A percentile compares a stretch with the other conserved stretches of the same genome.
phyloP scores from a whole-genome alignment of 2,329 filamentous ascomycete species.

The Chaetomium olivaceum region DNA sequence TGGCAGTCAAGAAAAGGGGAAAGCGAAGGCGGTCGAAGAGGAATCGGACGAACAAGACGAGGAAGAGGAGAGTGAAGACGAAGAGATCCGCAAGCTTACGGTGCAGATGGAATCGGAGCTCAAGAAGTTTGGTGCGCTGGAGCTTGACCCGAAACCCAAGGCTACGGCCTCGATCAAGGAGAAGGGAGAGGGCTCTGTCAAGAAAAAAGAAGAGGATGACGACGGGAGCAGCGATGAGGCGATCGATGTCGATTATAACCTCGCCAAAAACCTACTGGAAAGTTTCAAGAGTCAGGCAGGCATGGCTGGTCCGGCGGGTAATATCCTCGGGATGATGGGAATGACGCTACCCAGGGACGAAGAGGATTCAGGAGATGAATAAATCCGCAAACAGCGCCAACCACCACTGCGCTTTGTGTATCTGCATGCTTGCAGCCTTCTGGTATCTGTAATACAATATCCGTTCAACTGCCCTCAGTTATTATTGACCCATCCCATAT shows the following conservation, averaged over 20 bases:
- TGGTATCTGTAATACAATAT: neutral
- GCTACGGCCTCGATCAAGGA: conserved; percentile 33
- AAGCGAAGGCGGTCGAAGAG: conserved; percentile 29
- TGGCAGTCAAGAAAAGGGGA: conserved; percentile 14
- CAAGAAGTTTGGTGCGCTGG: conserved; percentile 65
- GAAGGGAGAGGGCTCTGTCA: conserved; percentile 29
- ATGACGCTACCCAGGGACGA: conserved; percentile 79
- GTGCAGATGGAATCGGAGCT: conserved; percentile 73
- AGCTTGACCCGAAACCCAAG: conserved; percentile 46
- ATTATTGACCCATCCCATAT: neutral
- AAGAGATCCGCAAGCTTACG: conserved; percentile 65
- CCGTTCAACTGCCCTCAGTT: neutral
- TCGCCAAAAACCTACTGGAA: conserved; percentile 87
- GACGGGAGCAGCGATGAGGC: conserved; percentile 55
- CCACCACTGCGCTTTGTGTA: neutral
- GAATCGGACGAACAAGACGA: conserved; percentile 49
- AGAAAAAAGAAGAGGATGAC: conserved; percentile 28
- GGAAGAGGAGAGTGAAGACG: conserved; percentile 48
- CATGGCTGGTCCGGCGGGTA: conserved; percentile 80
- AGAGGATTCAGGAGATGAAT: conserved; percentile 48
- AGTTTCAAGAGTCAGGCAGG: conserved; percentile 91
- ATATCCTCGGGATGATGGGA: conserved; percentile 84
- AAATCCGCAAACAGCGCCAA: neutral
- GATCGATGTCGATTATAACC: conserved; percentile 78
- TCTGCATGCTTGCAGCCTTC: neutral